These are phyloP conservation scores for Primulina tabacum DNA, from an alignment of 257 asterid genomes.

Conservation along the genomic window DNA sequence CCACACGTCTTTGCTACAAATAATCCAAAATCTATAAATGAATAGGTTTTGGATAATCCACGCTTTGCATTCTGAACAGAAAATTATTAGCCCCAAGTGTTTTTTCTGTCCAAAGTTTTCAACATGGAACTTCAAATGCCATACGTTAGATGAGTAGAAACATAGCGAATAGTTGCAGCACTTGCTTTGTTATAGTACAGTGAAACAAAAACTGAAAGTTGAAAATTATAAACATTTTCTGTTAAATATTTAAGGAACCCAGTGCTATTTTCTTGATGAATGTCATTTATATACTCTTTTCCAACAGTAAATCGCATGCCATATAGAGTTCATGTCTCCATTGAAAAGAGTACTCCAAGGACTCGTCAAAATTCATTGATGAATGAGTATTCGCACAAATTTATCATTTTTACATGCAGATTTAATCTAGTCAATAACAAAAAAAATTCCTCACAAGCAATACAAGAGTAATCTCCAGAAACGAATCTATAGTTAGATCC, in stretches of 20 bases:
- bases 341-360: not conserved
- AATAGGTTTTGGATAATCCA: not conserved
- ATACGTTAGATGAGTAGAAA: too few relatives aligned
- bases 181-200: too few relatives aligned
- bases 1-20: slow-evolving; percentile 24
- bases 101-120: too few relatives aligned
- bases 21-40: slow-evolving; percentile 17
- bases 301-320: not conserved
- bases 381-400: slow-evolving; percentile 20
- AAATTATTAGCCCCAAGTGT: too few relatives aligned
- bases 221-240: not conserved
- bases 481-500: slow-evolving; percentile 48
- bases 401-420: slow-evolving; percentile 47
- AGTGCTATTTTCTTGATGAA: not conserved
- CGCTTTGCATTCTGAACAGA: not conserved
- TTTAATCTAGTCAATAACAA: slow-evolving; percentile 34
- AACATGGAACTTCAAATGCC: not conserved
- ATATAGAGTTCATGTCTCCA: not conserved
- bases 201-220: not conserved
- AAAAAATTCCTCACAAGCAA: slow-evolving; percentile 33
- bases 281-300: too few relatives aligned
- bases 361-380: not conserved
- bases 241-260: not conserved
- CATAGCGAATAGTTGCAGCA: not conserved
- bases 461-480: slow-evolving; percentile 39